phyloP scores from a whole-genome alignment of 768 basidiomycete species.

The Serpula lacrymans region DNA sequence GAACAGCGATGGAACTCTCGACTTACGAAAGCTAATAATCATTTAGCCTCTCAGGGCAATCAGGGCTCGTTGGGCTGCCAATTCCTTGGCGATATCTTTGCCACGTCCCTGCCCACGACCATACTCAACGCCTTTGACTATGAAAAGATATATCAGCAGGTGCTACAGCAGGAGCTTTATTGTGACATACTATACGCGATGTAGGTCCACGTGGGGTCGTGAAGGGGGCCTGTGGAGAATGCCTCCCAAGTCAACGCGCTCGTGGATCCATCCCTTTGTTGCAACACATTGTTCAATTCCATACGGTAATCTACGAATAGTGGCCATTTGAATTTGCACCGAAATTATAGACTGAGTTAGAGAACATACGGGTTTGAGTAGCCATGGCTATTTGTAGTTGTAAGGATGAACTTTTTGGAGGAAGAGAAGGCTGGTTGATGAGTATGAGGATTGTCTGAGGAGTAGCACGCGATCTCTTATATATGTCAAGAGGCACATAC shows the following conservation, averaged over 20 bases:
- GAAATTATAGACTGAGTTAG: too few relatives aligned
- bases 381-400: too few relatives aligned
- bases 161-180: not conserved
- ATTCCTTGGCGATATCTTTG: constrained; percentile 19
- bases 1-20: too few relatives aligned
- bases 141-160: not conserved
- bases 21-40: too few relatives aligned
- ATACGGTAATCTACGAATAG: constrained; percentile 16
- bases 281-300: constrained; percentile 24
- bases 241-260: constrained; percentile 6
- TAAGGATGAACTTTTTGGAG: too few relatives aligned
- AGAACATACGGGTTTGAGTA: not conserved
- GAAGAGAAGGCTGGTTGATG: too few relatives aligned
- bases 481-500: too few relatives aligned
- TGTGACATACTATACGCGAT: constrained; percentile 28
- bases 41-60: too few relatives aligned
- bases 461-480: too few relatives aligned
- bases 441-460: too few relatives aligned
- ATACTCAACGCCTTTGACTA: constrained; percentile 21
- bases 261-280: constrained; percentile 9
- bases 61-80: constrained; percentile 20
- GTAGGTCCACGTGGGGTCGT: constrained; percentile 23
- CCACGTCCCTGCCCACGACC: constrained; percentile 17
- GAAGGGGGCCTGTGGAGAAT: constrained; percentile 15
- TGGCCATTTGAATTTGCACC: too few relatives aligned